phyloP scores from a whole-genome alignment of 192 early-diverging fungal genomes.

The Spizellomyces punctatus region DNA sequence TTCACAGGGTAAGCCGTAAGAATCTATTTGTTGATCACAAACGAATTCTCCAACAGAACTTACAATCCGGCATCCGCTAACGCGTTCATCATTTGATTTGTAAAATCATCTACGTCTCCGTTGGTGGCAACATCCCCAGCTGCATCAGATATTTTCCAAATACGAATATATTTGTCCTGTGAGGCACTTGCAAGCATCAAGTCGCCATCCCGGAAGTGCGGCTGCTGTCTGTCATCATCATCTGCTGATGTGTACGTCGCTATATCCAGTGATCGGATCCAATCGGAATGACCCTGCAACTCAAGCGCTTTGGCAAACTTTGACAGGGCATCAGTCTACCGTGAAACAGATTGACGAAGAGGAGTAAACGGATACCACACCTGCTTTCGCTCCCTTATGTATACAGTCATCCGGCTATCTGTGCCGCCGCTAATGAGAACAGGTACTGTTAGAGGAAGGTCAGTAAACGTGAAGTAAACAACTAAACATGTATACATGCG shows the following conservation, averaged over 20 bases:
- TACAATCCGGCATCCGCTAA: conserved; percentile 39
- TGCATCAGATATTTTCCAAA: conserved; percentile 76
- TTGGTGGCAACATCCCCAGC: conserved; percentile 4
- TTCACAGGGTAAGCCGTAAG: too few relatives aligned
- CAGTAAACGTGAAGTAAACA: too few relatives aligned
- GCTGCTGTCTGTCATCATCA: conserved; percentile 4
- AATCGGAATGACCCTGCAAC: conserved; percentile 90
- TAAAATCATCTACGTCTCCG: conserved; percentile 8
- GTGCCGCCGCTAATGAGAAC: conserved; percentile 85
- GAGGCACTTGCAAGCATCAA: conserved; percentile 85
- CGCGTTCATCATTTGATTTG: conserved; percentile 39
- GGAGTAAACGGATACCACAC: too few relatives aligned
- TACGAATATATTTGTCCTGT: conserved; percentile 90
- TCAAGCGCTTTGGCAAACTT: conserved; percentile 67
- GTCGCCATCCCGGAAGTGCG: conserved; percentile 73
- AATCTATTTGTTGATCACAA: too few relatives aligned
- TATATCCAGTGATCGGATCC: conserved; percentile 84
- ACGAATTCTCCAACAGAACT: background rate
- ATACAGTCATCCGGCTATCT: conserved; percentile 75
- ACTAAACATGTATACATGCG: too few relatives aligned
- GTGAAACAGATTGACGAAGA: too few relatives aligned
- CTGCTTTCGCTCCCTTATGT: conserved; percentile 24
- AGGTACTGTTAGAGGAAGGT: conserved; percentile 33
- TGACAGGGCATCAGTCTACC: background rate
- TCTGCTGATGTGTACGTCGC: conserved; percentile 57